phyloP scores from a whole-genome alignment of 495 filamentous ascomycete genomes.

The Rostrohypoxylon terebratum region DNA sequence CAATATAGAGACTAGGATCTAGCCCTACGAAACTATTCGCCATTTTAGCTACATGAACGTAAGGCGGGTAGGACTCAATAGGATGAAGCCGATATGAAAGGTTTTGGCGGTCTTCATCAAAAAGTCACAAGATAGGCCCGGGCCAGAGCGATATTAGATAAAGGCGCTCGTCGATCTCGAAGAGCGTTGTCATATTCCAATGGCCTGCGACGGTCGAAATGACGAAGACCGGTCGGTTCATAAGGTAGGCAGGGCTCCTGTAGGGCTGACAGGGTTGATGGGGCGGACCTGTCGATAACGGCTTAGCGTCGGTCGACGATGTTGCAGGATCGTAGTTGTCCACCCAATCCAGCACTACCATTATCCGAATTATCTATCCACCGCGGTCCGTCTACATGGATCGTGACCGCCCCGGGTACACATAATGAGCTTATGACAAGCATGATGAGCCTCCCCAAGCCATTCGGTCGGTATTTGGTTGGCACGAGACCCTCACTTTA shows the following conservation, averaged over 20 bases:
- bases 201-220: constrained; percentile 3
- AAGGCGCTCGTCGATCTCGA: constrained; percentile 1
- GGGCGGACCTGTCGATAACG: constrained; percentile 33
- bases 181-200: constrained; percentile 1
- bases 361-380: constrained; percentile 33
- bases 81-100: constrained; percentile 15
- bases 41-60: constrained; percentile 27
- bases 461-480: not conserved
- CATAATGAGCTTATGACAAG: constrained; percentile 15
- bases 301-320: constrained; percentile 42
- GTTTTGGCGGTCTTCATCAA: constrained; percentile 5
- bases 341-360: constrained; percentile 34
- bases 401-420: constrained; percentile 6
- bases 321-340: constrained; percentile 28
- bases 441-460: constrained; percentile 4
- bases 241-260: constrained; percentile 25
- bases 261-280: constrained; percentile 46
- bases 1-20: constrained; percentile 15
- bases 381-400: constrained; percentile 23
- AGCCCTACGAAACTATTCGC: constrained; percentile 15
- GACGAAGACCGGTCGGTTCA: constrained; percentile 30
- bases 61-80: not conserved
- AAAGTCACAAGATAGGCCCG: constrained; percentile 10
- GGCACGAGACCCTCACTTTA: constrained; percentile 9
- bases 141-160: not conserved